Conservation (phyloP, 2,329 filamentous ascomycete genomes). For the Ceratocystis albifundus region DNA sequence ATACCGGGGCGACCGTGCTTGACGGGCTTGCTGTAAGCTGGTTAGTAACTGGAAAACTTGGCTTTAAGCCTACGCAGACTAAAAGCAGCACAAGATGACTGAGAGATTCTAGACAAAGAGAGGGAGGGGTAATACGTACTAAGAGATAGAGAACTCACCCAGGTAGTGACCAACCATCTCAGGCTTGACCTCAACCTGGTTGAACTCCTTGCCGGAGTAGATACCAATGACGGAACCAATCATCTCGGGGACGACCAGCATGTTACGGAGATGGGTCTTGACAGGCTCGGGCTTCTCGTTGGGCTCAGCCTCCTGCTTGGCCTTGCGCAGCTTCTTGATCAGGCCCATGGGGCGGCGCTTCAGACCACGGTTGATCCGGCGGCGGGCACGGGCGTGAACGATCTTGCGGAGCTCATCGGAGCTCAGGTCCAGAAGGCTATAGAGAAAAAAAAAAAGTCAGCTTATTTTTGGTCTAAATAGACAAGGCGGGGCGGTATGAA, state of each 20-base stretch:
- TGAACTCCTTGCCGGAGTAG: conserved; percentile 99
- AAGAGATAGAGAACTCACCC: conserved; percentile 98
- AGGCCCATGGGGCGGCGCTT: conserved; percentile 99
- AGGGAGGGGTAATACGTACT: conserved; percentile 51
- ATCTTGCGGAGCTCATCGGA: conserved; percentile 99
- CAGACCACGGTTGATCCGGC: conserved; percentile 98
- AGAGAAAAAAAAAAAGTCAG: background rate
- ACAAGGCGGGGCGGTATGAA: background rate
- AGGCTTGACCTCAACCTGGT: conserved; percentile 99
- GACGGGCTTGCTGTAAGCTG: conserved; percentile 73
- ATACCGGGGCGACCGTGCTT: conserved; percentile 99
- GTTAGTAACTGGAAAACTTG: conserved; percentile 37
- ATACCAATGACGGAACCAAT: conserved; percentile 97
- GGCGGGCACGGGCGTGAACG: conserved; percentile 95
- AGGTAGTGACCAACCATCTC: conserved; percentile 99
- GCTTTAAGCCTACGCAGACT: background rate
- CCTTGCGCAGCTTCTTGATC: conserved; percentile 99
- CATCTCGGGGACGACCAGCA: conserved; percentile 99
- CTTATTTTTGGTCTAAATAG: conserved; percentile 6
- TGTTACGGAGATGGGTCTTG: conserved; percentile 99
- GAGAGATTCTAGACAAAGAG: background rate
- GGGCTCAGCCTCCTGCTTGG: conserved; percentile 96
- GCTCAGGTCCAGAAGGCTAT: conserved; percentile 92
- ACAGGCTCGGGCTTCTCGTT: conserved; percentile 99
- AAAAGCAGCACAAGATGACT: background rate